Conservation (phyloP, 305 asterid species). For the Nicotiana rustica region DNA sequence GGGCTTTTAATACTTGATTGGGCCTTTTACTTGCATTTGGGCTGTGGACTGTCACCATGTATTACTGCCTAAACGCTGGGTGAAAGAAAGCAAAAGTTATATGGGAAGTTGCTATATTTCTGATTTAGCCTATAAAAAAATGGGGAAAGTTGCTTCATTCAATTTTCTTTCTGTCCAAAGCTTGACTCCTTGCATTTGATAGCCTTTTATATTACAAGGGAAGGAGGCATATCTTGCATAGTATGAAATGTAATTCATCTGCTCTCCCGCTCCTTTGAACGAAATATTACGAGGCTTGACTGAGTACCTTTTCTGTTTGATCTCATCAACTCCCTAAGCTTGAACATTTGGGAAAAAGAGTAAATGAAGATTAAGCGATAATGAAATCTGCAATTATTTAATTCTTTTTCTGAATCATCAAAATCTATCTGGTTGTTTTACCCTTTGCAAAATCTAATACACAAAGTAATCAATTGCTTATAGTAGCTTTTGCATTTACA, state of each 20-base stretch:
- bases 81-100: constrained; percentile 17
- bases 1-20: constrained; percentile 22
- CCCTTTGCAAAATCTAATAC: neutral
- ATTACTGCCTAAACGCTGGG: neutral
- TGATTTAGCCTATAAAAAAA: neutral
- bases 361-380: neutral
- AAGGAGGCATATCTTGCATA: neutral
- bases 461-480: neutral
- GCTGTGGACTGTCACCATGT: constrained; percentile 25
- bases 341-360: neutral
- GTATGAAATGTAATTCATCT: neutral
- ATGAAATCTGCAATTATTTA: neutral
- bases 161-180: neutral
- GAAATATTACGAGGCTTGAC: neutral
- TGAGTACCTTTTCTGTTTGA: neutral
- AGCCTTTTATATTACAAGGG: neutral
- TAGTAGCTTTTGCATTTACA: constrained; percentile 11
- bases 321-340: constrained; percentile 1
- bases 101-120: neutral
- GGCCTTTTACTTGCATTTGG: constrained; percentile 19
- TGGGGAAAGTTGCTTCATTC: constrained; percentile 5
- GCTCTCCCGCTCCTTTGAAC: neutral
- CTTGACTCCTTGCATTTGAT: neutral
- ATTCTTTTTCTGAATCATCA: neutral
- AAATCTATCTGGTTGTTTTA: neutral